These are phyloP conservation scores for Jatropha podagrica DNA, from an alignment of 441 rosid genomes.

Conservation along the genomic window DNA sequence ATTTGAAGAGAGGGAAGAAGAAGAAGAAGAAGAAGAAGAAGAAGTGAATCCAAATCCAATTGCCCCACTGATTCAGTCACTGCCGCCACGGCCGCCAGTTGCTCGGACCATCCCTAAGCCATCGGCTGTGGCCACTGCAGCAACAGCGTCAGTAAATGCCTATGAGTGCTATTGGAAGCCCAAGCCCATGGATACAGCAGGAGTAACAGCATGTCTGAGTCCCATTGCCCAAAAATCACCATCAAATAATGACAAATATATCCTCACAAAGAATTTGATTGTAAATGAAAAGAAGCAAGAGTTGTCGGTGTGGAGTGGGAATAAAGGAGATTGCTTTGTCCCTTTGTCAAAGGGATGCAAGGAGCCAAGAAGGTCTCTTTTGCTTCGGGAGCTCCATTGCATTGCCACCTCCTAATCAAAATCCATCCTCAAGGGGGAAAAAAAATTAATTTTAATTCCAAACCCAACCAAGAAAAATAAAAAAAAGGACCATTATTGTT, in stretches of 20 bases:
- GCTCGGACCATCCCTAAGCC: slow-evolving; percentile 39
- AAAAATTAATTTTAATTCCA: background rate
- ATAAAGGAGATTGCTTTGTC: slow-evolving; percentile 35
- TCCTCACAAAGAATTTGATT: slow-evolving; percentile 24
- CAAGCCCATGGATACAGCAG: slow-evolving; percentile 27
- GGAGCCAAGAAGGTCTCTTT: slow-evolving; percentile 63
- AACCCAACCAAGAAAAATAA: too few relatives aligned
- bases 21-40: background rate
- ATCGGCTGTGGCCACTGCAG: slow-evolving; percentile 20
- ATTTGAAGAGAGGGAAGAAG: background rate
- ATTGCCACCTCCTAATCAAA: slow-evolving; percentile 63
- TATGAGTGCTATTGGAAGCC: slow-evolving; percentile 65
- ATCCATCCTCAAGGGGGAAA: background rate
- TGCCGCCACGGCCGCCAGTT: slow-evolving; percentile 50
- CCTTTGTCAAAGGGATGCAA: slow-evolving; percentile 61
- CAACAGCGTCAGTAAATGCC: slow-evolving; percentile 50
- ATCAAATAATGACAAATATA: slow-evolving; percentile 10
- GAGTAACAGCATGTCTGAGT: slow-evolving; percentile 1
- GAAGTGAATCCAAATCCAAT: slow-evolving; percentile 17
- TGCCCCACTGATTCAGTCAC: slow-evolving; percentile 42
- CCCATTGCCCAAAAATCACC: slow-evolving; percentile 26
- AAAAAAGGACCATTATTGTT: too few relatives aligned
- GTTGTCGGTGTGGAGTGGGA: slow-evolving; percentile 26
- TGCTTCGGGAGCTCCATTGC: slow-evolving; percentile 58
- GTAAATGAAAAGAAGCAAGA: slow-evolving; percentile 30